Evolutionary conservation across 2,329 filamentous ascomycete genomes (phyloP).

Genomic region (Sordariomycetes sp.): DNA sequence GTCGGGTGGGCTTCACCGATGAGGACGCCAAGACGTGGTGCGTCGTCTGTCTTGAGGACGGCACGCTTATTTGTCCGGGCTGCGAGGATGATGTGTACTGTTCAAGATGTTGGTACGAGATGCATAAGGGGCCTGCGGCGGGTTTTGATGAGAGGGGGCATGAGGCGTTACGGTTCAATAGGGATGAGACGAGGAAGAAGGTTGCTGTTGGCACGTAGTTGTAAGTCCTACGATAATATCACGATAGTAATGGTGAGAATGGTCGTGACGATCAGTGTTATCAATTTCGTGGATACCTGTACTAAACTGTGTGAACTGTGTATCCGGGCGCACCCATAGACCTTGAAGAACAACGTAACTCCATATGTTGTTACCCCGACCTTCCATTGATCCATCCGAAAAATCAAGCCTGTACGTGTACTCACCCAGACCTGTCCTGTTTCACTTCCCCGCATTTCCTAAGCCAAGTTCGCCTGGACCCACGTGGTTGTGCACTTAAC

Average conservation of each 20-base stretch:
- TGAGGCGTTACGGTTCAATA: slow-evolving; percentile 45
- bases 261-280: background rate
- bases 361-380: background rate
- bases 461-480: background rate
- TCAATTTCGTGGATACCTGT: background rate
- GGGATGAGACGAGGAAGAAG: slow-evolving; percentile 16
- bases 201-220: slow-evolving; percentile 21
- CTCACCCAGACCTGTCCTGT: background rate
- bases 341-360: slow-evolving; percentile 2
- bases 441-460: background rate
- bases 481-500: background rate
- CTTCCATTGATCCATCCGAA: background rate
- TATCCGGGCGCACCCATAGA: background rate
- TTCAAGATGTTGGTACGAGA: slow-evolving; percentile 65
- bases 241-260: background rate
- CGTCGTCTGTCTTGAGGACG: slow-evolving; percentile 70
- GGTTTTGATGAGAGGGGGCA: slow-evolving; percentile 60
- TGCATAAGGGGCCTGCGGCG: slow-evolving; percentile 57
- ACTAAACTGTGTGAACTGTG: background rate
- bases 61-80: slow-evolving; percentile 56
- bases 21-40: slow-evolving; percentile 70
- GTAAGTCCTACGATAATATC: background rate
- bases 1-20: slow-evolving; percentile 35
- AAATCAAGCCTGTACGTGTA: background rate
- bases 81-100: slow-evolving; percentile 68